Percentiles rank a stretch among this genome's conserved stretches.
These are phyloP conservation scores for Thielaviopsis populi DNA, from an alignment of 2,329 filamentous ascomycete species.

Conservation along the genomic window DNA sequence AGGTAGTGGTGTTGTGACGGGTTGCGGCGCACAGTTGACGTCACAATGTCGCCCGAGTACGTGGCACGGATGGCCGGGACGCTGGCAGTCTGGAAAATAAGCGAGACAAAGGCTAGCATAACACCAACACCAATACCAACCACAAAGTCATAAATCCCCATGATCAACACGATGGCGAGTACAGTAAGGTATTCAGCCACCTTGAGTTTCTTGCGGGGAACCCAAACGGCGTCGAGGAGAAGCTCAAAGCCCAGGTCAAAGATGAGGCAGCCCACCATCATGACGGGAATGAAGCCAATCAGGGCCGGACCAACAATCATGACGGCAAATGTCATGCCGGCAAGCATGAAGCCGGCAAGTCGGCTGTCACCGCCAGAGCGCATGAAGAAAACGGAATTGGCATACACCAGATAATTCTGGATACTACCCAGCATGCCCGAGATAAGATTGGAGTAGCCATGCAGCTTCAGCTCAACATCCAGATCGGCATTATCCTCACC, in stretches of 20 bases:
- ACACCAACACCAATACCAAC: constrained; percentile 87
- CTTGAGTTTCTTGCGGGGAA: constrained; percentile 78
- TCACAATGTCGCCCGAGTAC: constrained; percentile 79
- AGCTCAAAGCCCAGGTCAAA: constrained; percentile 91
- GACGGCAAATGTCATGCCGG: constrained; percentile 61
- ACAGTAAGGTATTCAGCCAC: constrained; percentile 80
- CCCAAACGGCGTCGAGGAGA: constrained; percentile 72
- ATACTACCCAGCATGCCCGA: constrained; percentile 82
- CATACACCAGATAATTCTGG: constrained; percentile 93
- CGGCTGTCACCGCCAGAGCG: constrained; percentile 78
- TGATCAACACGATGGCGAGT: constrained; percentile 76
- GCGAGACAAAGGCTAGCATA: constrained; percentile 74
- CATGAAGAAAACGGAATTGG: constrained; percentile 95
- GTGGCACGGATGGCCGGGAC: constrained; percentile 77
- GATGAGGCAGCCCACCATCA: constrained; percentile 91
- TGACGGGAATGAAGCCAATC: constrained; percentile 88
- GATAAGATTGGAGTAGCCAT: constrained; percentile 82
- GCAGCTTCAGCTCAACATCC: constrained; percentile 79
- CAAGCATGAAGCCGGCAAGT: constrained; percentile 73
- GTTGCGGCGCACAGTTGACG: constrained; percentile 84
- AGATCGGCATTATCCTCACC: constrained; percentile 87
- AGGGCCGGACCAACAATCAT: constrained; percentile 75
- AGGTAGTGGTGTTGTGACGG: constrained; percentile 79
- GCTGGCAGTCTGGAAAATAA: constrained; percentile 80
- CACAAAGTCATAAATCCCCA: constrained; percentile 96